These are phyloP conservation scores for Eucommia ulmoides DNA, from an alignment of 257 asterid species.

Conservation along the genomic window DNA sequence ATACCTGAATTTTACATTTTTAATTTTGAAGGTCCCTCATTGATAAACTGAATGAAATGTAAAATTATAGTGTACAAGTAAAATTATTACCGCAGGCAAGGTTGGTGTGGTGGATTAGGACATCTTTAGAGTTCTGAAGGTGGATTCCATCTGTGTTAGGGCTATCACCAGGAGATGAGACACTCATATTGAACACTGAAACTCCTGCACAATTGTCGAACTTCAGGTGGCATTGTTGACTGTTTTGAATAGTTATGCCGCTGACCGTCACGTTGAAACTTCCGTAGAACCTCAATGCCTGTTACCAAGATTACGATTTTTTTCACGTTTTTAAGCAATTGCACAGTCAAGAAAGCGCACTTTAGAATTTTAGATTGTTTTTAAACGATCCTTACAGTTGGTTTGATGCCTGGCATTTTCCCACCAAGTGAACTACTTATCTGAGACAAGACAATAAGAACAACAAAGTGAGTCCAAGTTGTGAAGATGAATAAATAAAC, in stretches of 20 bases:
- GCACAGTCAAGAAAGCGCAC: too few species aligned
- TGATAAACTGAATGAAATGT: too few species aligned
- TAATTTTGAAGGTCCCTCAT: too few species aligned
- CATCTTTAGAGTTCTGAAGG: constrained; percentile 33
- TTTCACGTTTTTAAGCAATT: too few species aligned
- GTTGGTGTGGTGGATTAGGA: constrained; percentile 17
- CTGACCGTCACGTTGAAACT: constrained; percentile 22
- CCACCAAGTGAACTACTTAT: constrained; percentile 1
- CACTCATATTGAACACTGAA: constrained; percentile 23
- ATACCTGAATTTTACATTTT: too few species aligned
- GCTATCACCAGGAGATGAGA: constrained; percentile 38
- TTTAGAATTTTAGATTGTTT: neutral
- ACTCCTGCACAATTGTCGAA: constrained; percentile 31
- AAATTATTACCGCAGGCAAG: constrained; percentile 35
- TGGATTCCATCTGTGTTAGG: constrained; percentile 65
- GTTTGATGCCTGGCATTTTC: constrained; percentile 2
- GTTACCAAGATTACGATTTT: too few species aligned
- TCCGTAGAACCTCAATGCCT: constrained; percentile 44
- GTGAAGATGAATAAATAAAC: too few species aligned
- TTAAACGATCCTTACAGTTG: constrained; percentile 1
- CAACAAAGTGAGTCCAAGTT: too few species aligned
- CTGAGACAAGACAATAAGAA: neutral
- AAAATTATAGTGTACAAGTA: neutral
- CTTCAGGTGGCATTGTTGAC: constrained; percentile 39
- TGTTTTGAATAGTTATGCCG: constrained; percentile 35